Evolutionary conservation across 495 filamentous ascomycete species (phyloP).

Genomic region (Podospora sp.): DNA sequence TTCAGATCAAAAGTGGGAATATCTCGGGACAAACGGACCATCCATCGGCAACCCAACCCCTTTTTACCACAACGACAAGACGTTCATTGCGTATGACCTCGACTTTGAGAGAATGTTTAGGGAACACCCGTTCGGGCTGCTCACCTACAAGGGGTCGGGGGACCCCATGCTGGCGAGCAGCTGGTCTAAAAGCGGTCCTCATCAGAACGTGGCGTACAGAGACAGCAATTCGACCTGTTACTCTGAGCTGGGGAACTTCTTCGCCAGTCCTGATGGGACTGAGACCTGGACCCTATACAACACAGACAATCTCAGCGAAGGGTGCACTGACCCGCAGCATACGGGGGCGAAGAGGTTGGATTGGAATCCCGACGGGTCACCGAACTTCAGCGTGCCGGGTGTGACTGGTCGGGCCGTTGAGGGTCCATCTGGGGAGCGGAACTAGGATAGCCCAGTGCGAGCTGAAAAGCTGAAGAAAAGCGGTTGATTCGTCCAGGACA

Average conservation of each 20-base stretch:
- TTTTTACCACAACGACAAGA: neutral
- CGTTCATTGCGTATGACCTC: neutral
- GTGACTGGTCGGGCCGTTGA: neutral
- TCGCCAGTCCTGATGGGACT: neutral
- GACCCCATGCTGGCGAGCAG: neutral
- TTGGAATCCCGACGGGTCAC: slow-evolving; percentile 1
- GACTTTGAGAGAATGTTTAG: neutral
- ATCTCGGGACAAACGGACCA: neutral
- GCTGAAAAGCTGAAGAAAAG: too few relatives aligned
- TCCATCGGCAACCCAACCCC: neutral
- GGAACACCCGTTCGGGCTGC: neutral
- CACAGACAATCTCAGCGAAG: neutral
- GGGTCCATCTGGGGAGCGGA: neutral
- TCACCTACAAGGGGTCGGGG: slow-evolving; percentile 2
- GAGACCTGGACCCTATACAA: neutral
- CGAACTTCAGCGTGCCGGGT: neutral
- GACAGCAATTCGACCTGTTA: neutral
- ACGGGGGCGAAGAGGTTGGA: neutral
- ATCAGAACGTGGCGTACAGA: neutral
- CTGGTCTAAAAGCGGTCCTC: neutral
- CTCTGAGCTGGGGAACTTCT: neutral
- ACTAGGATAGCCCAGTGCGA: neutral
- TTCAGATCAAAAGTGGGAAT: neutral
- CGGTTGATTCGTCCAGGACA: neutral
- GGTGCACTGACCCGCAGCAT: neutral